Base-by-base conservation (phyloP, 306 rosid genomes). In the Purshia tridentata region DNA sequence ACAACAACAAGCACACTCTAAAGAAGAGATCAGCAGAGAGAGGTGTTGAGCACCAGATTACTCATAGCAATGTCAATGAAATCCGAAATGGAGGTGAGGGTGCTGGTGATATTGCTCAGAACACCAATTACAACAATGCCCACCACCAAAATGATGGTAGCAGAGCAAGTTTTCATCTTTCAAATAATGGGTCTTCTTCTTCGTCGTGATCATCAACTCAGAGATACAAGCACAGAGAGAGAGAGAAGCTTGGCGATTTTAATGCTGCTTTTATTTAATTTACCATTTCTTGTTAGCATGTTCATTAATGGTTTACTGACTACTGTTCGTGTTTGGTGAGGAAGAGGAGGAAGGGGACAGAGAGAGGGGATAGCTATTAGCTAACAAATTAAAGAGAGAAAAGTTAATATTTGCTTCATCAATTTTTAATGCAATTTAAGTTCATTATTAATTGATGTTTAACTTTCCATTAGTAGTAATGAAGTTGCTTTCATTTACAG, bases 1-100 rank as follows among this genome's bases (percentile, higher is more conserved):
- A 91, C 77, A 93, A 93, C 53, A 93, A 93, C 84, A 93, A 93
- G 87, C 85, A 89, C 83, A 81, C 67, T n/a, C 61, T 78, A 1
- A 81, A 81, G 81, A 90, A 82, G 81, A 86, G 19, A 69, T 40
- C 84, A 16, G 80, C 76, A 14, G 51, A 66, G n/a, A 42, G 55
- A 20, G 65, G 16, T 23, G 65, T 10, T 59, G 41, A 59, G 37
- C 66, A 29, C 35, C 35, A 6, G 62, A 39, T 59, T 23, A 47
- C 14, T 22, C 29, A 69, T 4, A 35, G 16, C 47, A 46, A 47
- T 10, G 50, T 15, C 4, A 22, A 61, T 50, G 79, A 39, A 15
- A 64, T 55, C 72, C 40, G 20, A 40, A 69, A 45, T 13, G 75
- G 65, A 35, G 64, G 10, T 0, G 73, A 20, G 4, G 64, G 13